Evolutionary conservation across 371 early-diverging fungal genomes (phyloP).

Genomic region (Rhizomucor miehei): DNA sequence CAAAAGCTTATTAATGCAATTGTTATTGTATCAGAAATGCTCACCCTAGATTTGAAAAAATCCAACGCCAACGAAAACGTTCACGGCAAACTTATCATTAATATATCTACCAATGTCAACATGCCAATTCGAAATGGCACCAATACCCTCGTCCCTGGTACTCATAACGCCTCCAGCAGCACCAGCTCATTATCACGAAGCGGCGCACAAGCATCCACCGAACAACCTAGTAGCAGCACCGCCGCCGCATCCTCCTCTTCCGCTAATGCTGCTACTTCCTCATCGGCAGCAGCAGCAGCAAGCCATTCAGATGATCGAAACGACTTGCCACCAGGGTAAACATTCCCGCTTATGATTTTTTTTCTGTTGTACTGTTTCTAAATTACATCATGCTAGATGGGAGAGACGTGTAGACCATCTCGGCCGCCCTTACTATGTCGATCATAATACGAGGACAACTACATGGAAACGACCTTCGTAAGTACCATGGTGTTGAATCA

Average conservation of each 20-base stretch:
- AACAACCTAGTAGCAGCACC: slow-evolving; percentile 11
- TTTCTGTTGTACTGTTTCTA: neutral
- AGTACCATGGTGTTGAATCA: neutral
- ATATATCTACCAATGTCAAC: slow-evolving; percentile 63
- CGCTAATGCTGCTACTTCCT: neutral
- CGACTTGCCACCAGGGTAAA: slow-evolving; percentile 71
- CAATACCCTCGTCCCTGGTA: slow-evolving; percentile 39
- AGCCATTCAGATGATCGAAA: slow-evolving; percentile 34
- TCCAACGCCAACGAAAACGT: slow-evolving; percentile 76
- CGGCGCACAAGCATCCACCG: slow-evolving; percentile 6
- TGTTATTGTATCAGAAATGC: slow-evolving; percentile 62
- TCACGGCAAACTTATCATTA: slow-evolving; percentile 82
- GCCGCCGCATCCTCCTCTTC: slow-evolving; percentile 1
- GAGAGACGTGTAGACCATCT: slow-evolving; percentile 68
- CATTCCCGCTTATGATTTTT: slow-evolving; percentile 11
- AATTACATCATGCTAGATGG: slow-evolving; percentile 46
- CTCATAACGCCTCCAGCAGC: slow-evolving; percentile 23
- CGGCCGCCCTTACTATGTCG: slow-evolving; percentile 72
- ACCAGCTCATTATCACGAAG: slow-evolving; percentile 6
- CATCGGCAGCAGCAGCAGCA: slow-evolving; percentile 12
- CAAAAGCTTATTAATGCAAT: neutral
- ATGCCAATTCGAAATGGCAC: slow-evolving; percentile 38
- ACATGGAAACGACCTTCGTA: slow-evolving; percentile 71
- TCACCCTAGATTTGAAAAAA: slow-evolving; percentile 84
- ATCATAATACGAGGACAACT: slow-evolving; percentile 67